Evolutionary conservation across 768 basidiomycete species (phyloP).

Genomic region (Russula compacta): DNA sequence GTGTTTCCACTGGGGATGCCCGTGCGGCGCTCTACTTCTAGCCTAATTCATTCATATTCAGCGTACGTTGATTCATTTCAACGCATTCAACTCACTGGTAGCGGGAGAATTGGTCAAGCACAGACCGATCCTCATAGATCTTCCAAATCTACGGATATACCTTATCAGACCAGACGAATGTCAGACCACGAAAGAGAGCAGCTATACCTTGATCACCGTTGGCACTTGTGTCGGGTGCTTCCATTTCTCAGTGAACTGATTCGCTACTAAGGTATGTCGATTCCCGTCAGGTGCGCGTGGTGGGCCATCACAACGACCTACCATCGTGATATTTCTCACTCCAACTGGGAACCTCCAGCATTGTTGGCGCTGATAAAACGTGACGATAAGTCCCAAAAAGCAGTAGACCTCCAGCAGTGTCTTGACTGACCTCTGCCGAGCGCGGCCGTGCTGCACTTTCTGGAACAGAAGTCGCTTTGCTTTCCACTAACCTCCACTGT

Average conservation of each 20-base stretch:
- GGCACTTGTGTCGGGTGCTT: conserved; percentile 18
- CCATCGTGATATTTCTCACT: conserved; percentile 12
- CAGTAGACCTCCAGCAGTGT: background rate
- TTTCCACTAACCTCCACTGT: conserved; percentile 17
- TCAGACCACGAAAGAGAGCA: background rate
- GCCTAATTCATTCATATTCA: conserved; percentile 2
- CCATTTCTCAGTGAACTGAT: conserved; percentile 22
- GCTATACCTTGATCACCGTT: conserved; percentile 12
- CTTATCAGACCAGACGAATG: background rate
- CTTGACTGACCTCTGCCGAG: conserved; percentile 8
- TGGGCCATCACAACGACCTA: background rate
- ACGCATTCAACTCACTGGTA: conserved; percentile 17
- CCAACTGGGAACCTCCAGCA: conserved; percentile 7
- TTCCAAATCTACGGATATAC: conserved; percentile 21
- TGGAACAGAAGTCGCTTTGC: conserved; percentile 24
- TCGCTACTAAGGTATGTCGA: conserved; percentile 12
- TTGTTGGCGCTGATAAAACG: conserved; percentile 9
- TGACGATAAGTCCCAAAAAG: background rate
- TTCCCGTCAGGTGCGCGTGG: background rate
- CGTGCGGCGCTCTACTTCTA: conserved; percentile 15
- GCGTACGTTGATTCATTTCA: background rate
- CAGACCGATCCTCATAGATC: conserved; percentile 11
- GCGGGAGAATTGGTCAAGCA: conserved; percentile 17
- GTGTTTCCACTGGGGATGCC: conserved; percentile 15
- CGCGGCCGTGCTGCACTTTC: conserved; percentile 13